These are phyloP conservation scores for Puccinia triticina DNA, from an alignment of 1,284 basidiomycete genomes.

Conservation along the genomic window DNA sequence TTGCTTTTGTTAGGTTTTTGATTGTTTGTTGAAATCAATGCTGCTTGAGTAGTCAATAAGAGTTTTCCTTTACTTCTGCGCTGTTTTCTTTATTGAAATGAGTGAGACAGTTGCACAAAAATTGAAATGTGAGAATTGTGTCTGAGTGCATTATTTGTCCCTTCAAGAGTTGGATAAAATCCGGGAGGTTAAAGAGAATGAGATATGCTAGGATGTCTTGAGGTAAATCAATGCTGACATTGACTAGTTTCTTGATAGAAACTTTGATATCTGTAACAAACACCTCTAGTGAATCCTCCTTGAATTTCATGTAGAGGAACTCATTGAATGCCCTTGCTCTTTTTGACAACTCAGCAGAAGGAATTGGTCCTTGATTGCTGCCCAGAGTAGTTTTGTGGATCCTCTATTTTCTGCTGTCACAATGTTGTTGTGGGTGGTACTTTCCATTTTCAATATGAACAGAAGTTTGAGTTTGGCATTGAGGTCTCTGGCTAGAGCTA, in stretches of 20 bases:
- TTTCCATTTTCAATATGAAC: background rate
- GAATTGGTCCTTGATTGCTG: background rate
- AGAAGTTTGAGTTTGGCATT: background rate
- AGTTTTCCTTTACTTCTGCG: background rate
- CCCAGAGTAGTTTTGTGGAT: background rate
- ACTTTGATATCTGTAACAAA: conserved; percentile 2
- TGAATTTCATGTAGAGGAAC: background rate
- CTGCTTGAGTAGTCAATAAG: background rate
- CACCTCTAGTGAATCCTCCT: background rate
- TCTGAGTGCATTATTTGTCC: conserved; percentile 10
- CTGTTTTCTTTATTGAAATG: background rate
- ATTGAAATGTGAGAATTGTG: background rate
- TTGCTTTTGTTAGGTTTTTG: background rate
- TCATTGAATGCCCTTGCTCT: background rate
- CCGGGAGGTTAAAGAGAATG: background rate
- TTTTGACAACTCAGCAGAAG: background rate
- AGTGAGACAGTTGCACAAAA: background rate
- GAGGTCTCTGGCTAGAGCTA: background rate
- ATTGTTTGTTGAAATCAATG: background rate
- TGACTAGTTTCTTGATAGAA: background rate
- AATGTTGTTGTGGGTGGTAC: background rate
- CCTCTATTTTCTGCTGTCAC: conserved; percentile 1
- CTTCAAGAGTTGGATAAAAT: background rate
- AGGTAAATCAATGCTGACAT: background rate
- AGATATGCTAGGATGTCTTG: background rate